Evolutionary conservation across 2,329 filamentous ascomycete species (phyloP), one percentile per base, ranked within the genome.

Genomic region (Camillea tinctor): DNA sequence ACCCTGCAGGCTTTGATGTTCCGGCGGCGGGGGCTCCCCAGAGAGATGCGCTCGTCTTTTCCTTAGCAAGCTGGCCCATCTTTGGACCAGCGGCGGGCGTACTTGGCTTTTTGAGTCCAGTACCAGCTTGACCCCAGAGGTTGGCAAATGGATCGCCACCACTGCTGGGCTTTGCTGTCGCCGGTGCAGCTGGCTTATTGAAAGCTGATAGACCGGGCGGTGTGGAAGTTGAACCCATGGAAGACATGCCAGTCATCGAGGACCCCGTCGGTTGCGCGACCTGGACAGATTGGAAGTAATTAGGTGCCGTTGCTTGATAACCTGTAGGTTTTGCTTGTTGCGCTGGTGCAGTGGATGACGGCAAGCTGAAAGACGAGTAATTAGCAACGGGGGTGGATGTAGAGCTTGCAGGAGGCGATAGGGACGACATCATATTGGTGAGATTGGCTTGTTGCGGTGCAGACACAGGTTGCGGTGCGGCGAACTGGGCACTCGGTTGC

Each of bases 61-160:
- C 93, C 81, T 97, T 97, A n/a, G 93, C 94, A 76, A 99, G 86
- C 74, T 96, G 93, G 26, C 93, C 93, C 78, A 99, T 84, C 58
- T 93, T 93, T 55, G 92, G 88, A 0, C 89, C 90, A 60, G 88
- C 83, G 57, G 82, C 79, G 9, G 83, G 80, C 1, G 87, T 84
- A 61, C 77, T 81, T 1, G 83, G 77, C 79, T 95, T 96, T 80
- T 93, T 93, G 65, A 93, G 84, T 52, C 88, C 88, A 11, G 84
- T 84, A 64, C 88, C 92, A 24, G 88, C 88, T 65, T 86, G 87
- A 60, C 89, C 89, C 86, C 96, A 96, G 36, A 99, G 82, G 20
- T 88, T 90, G 15, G 93, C 93, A 70, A 99, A 99, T 0, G 91
- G 94, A 75, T 99, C 95, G 19, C 89, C 89, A 1, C 89, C 88